phyloP scores from a whole-genome alignment of 257 asterid genomes.

The Leptodermis oblonga region DNA sequence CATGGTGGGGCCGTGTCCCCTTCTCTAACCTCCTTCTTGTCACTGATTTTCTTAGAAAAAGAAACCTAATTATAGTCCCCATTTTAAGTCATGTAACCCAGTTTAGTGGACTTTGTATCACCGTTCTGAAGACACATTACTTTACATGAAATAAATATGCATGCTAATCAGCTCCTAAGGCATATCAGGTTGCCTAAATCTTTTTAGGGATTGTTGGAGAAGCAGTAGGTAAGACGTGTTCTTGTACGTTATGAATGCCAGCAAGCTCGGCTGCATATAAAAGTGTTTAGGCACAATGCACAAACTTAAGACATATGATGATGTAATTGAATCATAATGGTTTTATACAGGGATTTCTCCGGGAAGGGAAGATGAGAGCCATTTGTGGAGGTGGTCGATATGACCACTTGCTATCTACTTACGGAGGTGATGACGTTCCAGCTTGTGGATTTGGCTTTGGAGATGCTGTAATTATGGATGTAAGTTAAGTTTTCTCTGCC shows the following conservation, averaged over 20 bases:
- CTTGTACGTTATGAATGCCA: background rate
- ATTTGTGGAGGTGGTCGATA: constrained; percentile 98
- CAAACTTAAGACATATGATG: background rate
- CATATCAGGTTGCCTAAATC: background rate
- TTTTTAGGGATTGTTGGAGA: background rate
- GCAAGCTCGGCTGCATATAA: background rate
- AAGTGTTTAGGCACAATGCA: background rate
- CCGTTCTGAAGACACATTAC: background rate
- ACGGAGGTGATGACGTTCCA: constrained; percentile 90
- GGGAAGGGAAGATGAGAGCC: constrained; percentile 91
- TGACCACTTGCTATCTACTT: constrained; percentile 77
- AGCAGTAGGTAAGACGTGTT: background rate
- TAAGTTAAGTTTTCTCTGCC: constrained; percentile 34
- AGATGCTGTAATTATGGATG: constrained; percentile 97
- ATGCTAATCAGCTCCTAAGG: background rate
- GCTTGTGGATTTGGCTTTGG: constrained; percentile 99
- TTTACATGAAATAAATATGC: background rate
- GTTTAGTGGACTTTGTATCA: background rate
- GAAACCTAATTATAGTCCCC: background rate
- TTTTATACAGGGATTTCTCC: constrained; percentile 74
- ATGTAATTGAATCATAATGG: constrained; percentile 8
- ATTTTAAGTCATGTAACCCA: background rate
- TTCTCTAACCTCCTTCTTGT: background rate
- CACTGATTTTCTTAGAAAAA: background rate
- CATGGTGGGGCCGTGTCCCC: background rate